Evolutionary conservation across 1,284 basidiomycete genomes (phyloP).

Genomic region (Coniophora puteana): DNA sequence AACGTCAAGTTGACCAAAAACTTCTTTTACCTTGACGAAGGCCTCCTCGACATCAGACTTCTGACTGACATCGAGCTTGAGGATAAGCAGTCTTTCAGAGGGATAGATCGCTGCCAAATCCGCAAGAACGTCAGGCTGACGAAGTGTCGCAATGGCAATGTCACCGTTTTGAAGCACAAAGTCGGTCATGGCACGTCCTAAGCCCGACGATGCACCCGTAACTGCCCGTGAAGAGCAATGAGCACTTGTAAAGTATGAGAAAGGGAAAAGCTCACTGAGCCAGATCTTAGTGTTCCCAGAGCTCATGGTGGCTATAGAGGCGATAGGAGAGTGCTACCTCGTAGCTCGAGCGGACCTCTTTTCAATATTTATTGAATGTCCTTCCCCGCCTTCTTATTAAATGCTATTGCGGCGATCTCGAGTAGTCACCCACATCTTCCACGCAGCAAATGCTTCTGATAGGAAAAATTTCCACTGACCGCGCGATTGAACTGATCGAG

Average conservation of each 20-base stretch:
- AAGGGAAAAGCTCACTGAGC: slow-evolving; percentile 16
- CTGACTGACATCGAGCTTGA: slow-evolving; percentile 25
- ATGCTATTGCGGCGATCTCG: too few species aligned
- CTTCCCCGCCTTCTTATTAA: too few species aligned
- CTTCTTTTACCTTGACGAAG: slow-evolving; percentile 19
- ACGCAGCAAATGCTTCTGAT: too few species aligned
- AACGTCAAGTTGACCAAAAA: slow-evolving; percentile 27
- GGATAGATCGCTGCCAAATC: slow-evolving; percentile 21
- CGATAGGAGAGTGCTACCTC: too few species aligned
- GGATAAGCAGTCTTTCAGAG: slow-evolving; percentile 18
- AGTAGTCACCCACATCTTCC: too few species aligned
- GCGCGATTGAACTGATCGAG: too few species aligned
- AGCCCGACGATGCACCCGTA: slow-evolving; percentile 28
- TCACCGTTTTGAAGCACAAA: slow-evolving; percentile 23
- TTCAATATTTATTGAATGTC: too few species aligned
- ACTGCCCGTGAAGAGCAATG: slow-evolving; percentile 12
- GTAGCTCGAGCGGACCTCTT: too few species aligned
- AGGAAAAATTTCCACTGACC: too few species aligned
- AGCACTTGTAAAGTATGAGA: slow-evolving; percentile 3
- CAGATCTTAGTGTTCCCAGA: slow-evolving; percentile 16
- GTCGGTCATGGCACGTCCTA: slow-evolving; percentile 25
- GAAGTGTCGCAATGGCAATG: slow-evolving; percentile 28
- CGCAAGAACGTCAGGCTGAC: slow-evolving; percentile 19
- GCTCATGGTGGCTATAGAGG: too few species aligned
- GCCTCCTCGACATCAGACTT: slow-evolving; percentile 16